Percentiles rank a stretch among this genome's conserved stretches.
phyloP scores from a whole-genome alignment of 371 early-diverging fungal species.

The Apophysomyces elegans region DNA sequence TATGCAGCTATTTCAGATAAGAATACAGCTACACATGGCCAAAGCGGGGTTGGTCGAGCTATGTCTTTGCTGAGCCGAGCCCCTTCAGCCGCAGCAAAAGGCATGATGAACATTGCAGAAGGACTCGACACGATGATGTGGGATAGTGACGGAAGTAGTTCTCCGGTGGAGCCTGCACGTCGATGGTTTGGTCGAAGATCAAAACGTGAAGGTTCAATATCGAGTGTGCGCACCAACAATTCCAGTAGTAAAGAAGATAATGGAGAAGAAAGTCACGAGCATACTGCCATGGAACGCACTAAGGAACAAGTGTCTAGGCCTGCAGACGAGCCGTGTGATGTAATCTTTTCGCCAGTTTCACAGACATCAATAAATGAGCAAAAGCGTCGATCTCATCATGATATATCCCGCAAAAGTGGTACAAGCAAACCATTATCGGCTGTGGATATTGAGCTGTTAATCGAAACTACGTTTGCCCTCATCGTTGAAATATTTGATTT shows the following conservation, averaged over 20 bases:
- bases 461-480: constrained; percentile 53
- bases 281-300: neutral
- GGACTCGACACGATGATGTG: neutral
- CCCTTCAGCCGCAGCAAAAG: constrained; percentile 23
- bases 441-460: constrained; percentile 49
- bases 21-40: neutral
- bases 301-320: neutral
- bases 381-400: neutral
- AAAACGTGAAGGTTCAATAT: constrained; percentile 33
- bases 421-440: constrained; percentile 30
- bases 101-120: constrained; percentile 14
- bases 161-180: constrained; percentile 16
- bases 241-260: constrained; percentile 12
- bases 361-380: neutral
- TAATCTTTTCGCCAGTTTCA: neutral
- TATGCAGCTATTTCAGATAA: constrained; percentile 21
- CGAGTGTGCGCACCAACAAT: constrained; percentile 22
- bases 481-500: constrained; percentile 52
- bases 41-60: constrained; percentile 24
- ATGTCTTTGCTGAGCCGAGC: constrained; percentile 26
- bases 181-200: constrained; percentile 21
- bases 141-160: constrained; percentile 17
- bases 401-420: neutral
- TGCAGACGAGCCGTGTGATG: constrained; percentile 5
- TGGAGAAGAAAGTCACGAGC: constrained; percentile 10